Base-by-base conservation (phyloP, 2,329 filamentous ascomycete genomes). In the Neonectria coccinea region DNA sequence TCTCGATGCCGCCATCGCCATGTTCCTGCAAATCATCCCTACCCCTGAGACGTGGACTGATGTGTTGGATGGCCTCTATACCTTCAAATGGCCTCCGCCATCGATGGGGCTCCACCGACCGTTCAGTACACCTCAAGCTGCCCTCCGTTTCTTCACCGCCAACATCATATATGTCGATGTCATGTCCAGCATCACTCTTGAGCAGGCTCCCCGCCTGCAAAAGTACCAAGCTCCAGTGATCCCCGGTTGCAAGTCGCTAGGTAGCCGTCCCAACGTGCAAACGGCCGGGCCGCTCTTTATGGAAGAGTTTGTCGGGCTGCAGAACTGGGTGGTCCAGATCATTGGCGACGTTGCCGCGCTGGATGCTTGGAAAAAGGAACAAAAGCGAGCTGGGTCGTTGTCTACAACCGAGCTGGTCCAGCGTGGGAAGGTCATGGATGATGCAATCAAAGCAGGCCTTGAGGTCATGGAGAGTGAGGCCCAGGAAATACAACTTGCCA, bases 321-420 rank as follows among this genome's bases (percentile, higher is more conserved):
- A 86, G 48, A 89, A 89, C 73, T 87, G 86, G 85, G 82, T 83
- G 1, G 68, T 90, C 50, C 76, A 85, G 50, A 77, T 82, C n/a
- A 81, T 91, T 47, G 84, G 83, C 12, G 82, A 87, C 20, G 83
- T 88, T 51, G 79, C 86, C 14, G 74, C 80, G 1, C 79, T 91
- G 7, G 82, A 86, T 56, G 79, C 82, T 1, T 88, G 85, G 83
- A 90, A 89, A 75, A 82, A 83, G 68, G 75, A 81, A 22, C 80
- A 80, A 65, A 81, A 79, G 52, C 73, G 74, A 51, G 68, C 73
- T 5, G 83, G 83, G 5, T 79, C 78, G 0, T 76, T 88, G 1
- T 83, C 83, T 11, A 76, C 81, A 56, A 71, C 75, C 4, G 80
- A 86, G 59, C 78, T 88, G 5, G 76, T 85, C 10, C 71, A 75